Conservation (phyloP, 345 rosid species). For the Gynandropsis gynandra region DNA sequence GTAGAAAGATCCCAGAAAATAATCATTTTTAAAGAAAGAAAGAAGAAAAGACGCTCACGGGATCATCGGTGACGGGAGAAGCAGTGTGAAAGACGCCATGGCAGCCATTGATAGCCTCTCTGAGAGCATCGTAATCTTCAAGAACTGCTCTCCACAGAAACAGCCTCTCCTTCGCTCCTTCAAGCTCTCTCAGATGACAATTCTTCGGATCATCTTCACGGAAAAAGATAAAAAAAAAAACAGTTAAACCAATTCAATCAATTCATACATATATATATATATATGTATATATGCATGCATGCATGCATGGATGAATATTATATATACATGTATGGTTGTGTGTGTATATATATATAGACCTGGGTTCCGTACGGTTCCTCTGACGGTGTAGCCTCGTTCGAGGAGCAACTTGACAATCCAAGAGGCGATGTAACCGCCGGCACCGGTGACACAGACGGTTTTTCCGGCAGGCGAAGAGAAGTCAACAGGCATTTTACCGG, state of each 20-base stretch:
- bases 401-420: constrained; percentile 88
- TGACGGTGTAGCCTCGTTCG: constrained; percentile 70
- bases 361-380: constrained; percentile 86
- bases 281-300: constrained; percentile 17
- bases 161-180: constrained; percentile 85
- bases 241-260: neutral
- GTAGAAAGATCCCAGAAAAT: neutral
- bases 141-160: constrained; percentile 71
- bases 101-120: constrained; percentile 65
- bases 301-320: too few species aligned
- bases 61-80: constrained; percentile 93
- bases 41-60: constrained; percentile 42
- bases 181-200: constrained; percentile 69
- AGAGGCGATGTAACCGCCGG: constrained; percentile 95
- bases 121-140: constrained; percentile 58
- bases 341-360: constrained; percentile 28
- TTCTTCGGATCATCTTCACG: constrained; percentile 82
- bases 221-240: too few species aligned
- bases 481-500: constrained; percentile 38
- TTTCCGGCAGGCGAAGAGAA: constrained; percentile 34
- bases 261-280: too few species aligned
- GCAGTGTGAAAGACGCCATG: constrained; percentile 97
- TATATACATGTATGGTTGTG: too few species aligned
- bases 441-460: constrained; percentile 92
- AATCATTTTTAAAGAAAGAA: neutral